phyloP scores from a whole-genome alignment of 164 flowering plant genomes.

The Umbilicus rupestris region DNA sequence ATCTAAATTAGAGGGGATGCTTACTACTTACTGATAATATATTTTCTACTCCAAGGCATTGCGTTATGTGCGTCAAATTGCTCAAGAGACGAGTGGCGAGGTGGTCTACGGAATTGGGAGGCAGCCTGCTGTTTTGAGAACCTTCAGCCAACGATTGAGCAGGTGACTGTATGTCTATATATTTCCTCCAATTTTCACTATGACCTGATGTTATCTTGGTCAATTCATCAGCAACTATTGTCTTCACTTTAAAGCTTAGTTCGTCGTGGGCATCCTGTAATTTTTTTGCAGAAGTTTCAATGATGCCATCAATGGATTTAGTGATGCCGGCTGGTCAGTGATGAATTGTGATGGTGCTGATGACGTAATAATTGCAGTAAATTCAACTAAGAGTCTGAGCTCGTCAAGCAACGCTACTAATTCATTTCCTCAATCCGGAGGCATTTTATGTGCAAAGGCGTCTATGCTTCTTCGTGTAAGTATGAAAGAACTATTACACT shows the following conservation, averaged over 20 bases:
- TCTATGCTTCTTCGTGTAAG: slow-evolving; percentile 92
- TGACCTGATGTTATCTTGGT: neutral
- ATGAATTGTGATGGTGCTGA: slow-evolving; percentile 69
- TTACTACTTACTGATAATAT: neutral
- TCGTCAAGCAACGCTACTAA: slow-evolving; percentile 22
- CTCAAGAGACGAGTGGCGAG: slow-evolving; percentile 93
- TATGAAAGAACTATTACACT: slow-evolving; percentile 9
- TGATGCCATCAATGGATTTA: slow-evolving; percentile 87
- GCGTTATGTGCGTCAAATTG: slow-evolving; percentile 78
- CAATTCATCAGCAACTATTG: neutral
- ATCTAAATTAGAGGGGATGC: no score
- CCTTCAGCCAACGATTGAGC: slow-evolving; percentile 90
- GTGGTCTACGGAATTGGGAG: slow-evolving; percentile 82
- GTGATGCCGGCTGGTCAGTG: slow-evolving; percentile 85
- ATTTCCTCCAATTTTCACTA: slow-evolving; percentile 1
- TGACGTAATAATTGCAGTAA: slow-evolving; percentile 68
- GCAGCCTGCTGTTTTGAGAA: slow-evolving; percentile 92
- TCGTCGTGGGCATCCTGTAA: neutral
- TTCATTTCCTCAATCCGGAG: slow-evolving; percentile 52
- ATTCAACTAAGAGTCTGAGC: slow-evolving; percentile 48
- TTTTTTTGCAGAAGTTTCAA: slow-evolving; percentile 66
- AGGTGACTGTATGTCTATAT: slow-evolving; percentile 30
- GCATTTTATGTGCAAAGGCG: slow-evolving; percentile 89
- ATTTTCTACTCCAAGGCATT: slow-evolving; percentile 44
- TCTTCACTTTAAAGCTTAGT: neutral